These are phyloP conservation scores for Chlorella sp. DNA, from an alignment of 139 green algal species.

Conservation along the genomic window DNA sequence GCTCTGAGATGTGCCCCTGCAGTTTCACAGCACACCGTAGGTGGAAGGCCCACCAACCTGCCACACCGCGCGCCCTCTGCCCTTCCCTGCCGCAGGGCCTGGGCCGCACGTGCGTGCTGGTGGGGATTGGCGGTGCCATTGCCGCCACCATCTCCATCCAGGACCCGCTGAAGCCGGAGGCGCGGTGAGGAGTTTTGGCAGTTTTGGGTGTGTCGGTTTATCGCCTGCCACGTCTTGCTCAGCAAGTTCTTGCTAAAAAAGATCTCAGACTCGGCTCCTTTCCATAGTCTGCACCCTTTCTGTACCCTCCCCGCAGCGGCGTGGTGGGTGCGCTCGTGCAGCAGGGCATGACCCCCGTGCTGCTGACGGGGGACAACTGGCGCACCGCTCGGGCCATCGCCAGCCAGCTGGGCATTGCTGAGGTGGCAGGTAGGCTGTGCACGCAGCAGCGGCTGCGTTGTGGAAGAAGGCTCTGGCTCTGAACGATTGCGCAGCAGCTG, in stretches of 20 bases:
- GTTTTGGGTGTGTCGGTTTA: too few species aligned
- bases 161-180: constrained; percentile 94
- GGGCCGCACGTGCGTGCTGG: constrained; percentile 77
- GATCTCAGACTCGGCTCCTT: too few species aligned
- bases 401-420: constrained; percentile 70
- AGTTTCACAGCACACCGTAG: too few species aligned
- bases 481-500: too few species aligned
- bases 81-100: constrained; percentile 21
- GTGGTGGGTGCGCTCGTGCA: constrained; percentile 78
- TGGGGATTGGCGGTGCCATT: constrained; percentile 61
- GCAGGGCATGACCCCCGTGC: constrained; percentile 51
- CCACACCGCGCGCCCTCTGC: too few species aligned
- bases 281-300: neutral
- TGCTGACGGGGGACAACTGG: constrained; percentile 95
- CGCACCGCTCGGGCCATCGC: constrained; percentile 83
- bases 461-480: too few species aligned
- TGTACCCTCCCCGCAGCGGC: constrained; percentile 15
- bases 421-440: constrained; percentile 8
- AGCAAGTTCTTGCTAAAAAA: too few species aligned
- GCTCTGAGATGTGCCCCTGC: too few species aligned
- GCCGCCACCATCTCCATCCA: constrained; percentile 74
- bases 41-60: too few species aligned
- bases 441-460: too few species aligned
- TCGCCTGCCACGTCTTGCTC: too few species aligned
- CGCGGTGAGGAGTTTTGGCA: too few species aligned